phyloP scores from a whole-genome alignment of 352 stramenopile genomes.

The Phytophthora crassamura region DNA sequence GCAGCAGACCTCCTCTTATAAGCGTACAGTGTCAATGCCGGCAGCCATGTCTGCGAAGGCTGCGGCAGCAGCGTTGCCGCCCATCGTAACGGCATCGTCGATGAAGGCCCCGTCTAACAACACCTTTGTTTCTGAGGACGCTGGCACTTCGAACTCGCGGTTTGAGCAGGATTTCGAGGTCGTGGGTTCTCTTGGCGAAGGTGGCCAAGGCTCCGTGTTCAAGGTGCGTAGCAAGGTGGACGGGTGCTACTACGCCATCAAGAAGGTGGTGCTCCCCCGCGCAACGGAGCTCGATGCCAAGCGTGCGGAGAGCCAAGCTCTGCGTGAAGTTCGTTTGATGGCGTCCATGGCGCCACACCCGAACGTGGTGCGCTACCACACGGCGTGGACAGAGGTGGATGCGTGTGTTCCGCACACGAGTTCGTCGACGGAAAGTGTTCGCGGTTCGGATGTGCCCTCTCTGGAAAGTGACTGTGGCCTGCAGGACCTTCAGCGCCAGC shows the following conservation, averaged over 20 bases:
- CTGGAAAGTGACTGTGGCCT: constrained; percentile 26
- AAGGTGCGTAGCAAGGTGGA: constrained; percentile 81
- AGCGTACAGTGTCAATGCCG: constrained; percentile 34
- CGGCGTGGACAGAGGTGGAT: constrained; percentile 77
- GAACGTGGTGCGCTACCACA: constrained; percentile 87
- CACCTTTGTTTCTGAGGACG: constrained; percentile 1
- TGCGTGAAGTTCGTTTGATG: constrained; percentile 84
- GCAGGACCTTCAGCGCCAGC: constrained; percentile 33
- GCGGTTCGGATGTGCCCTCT: constrained; percentile 45
- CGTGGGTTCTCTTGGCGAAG: constrained; percentile 64
- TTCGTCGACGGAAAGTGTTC: constrained; percentile 41
- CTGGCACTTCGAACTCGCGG: constrained; percentile 39
- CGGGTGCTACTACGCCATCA: constrained; percentile 77
- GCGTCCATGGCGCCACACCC: constrained; percentile 66
- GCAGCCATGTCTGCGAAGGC: constrained; percentile 31
- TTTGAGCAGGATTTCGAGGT: constrained; percentile 84
- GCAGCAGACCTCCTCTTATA: constrained; percentile 20
- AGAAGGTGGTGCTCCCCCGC: constrained; percentile 69
- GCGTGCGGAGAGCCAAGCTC: constrained; percentile 57
- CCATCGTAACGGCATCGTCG: constrained; percentile 26
- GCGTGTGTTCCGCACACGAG: constrained; percentile 31
- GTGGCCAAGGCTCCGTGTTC: constrained; percentile 77
- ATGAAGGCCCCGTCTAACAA: background rate
- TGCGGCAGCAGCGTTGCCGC: constrained; percentile 15
- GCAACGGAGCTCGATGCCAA: constrained; percentile 48